A percentile compares a stretch with the other conserved stretches of the same genome.
These are phyloP conservation scores for Cymbidium sinense DNA, from an alignment of 106 monocot genomes.

Conservation along the genomic window DNA sequence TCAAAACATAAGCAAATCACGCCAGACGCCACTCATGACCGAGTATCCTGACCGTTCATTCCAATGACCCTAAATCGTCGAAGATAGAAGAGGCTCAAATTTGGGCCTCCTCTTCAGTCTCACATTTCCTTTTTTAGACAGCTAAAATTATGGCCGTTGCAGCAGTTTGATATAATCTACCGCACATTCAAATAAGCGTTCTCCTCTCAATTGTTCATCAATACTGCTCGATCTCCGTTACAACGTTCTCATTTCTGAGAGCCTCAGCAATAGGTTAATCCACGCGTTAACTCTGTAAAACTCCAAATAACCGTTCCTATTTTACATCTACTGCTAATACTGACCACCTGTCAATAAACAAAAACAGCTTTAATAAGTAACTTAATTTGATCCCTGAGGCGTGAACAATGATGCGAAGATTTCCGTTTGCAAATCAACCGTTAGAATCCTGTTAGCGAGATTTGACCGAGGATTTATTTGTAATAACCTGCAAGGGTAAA, in stretches of 20 bases:
- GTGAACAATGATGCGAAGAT: background rate
- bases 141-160: background rate
- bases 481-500: conserved; percentile 1
- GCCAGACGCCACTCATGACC: no score
- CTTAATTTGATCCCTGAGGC: no score
- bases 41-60: background rate
- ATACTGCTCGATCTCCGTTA: background rate
- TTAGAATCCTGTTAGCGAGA: background rate
- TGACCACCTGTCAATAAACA: no score
- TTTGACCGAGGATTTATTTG: background rate
- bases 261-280: no score
- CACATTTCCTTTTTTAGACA: background rate
- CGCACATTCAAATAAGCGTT: background rate
- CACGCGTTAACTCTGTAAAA: background rate
- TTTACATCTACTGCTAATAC: background rate
- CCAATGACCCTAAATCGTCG: no score
- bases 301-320: background rate
- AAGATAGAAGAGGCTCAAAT: background rate
- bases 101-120: background rate
- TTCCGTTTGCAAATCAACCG: background rate
- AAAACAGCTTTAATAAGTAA: background rate
- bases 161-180: background rate
- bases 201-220: background rate
- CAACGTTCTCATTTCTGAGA: background rate
- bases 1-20: background rate